phyloP scores from a whole-genome alignment of 2,329 filamentous ascomycete genomes.

The Trichoderma simmonsii region DNA sequence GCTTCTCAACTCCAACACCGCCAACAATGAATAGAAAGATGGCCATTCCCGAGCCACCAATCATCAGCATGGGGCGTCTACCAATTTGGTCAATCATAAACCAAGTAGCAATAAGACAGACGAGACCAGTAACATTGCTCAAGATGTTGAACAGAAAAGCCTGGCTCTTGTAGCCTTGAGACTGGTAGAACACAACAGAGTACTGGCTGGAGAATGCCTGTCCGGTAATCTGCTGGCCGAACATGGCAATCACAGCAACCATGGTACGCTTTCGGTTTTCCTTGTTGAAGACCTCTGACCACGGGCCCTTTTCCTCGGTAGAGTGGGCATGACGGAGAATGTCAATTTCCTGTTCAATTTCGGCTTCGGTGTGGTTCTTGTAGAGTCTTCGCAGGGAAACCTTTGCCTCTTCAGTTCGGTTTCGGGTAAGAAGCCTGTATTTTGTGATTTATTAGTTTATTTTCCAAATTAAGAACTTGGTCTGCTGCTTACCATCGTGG shows the following conservation, averaged over 20 bases:
- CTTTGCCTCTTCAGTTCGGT: constrained; percentile 35
- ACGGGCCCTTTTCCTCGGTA: constrained; percentile 25
- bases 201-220: constrained; percentile 32
- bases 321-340: constrained; percentile 21
- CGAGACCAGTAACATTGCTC: constrained; percentile 19
- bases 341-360: constrained; percentile 27
- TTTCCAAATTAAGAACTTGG: no score
- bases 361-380: constrained; percentile 28
- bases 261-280: constrained; percentile 25
- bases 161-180: constrained; percentile 26
- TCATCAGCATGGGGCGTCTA: constrained; percentile 26
- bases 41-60: constrained; percentile 26
- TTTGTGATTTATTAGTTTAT: neutral
- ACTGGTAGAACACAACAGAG: constrained; percentile 30
- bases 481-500: constrained; percentile 37
- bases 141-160: constrained; percentile 29
- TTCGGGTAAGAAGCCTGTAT: constrained; percentile 33
- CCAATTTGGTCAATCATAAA: constrained; percentile 28
- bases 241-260: constrained; percentile 30
- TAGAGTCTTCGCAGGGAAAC: constrained; percentile 33
- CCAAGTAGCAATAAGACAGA: constrained; percentile 24
- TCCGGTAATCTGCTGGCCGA: constrained; percentile 34
- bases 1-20: constrained; percentile 20
- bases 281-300: constrained; percentile 25
- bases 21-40: constrained; percentile 27